These are phyloP conservation scores for Lecanoromycetidae sp. DNA, from an alignment of 2,329 filamentous ascomycete species.

Conservation along the genomic window DNA sequence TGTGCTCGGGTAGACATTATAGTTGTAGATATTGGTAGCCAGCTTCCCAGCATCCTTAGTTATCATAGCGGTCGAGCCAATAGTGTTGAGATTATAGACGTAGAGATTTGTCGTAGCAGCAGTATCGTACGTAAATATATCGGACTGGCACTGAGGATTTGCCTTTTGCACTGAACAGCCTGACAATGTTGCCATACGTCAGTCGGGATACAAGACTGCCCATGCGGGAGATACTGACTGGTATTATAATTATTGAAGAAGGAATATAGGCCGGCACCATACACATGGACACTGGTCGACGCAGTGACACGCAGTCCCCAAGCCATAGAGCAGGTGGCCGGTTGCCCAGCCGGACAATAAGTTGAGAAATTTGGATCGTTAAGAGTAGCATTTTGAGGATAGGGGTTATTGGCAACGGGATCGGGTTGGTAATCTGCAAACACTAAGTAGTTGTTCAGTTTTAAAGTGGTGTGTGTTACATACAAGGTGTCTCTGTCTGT, in stretches of 20 bases:
- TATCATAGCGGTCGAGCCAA: constrained; percentile 36
- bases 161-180: background rate
- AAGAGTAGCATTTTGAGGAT: constrained; percentile 22
- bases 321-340: constrained; percentile 26
- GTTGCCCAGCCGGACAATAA: constrained; percentile 19
- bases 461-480: background rate
- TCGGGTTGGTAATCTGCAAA: constrained; percentile 27
- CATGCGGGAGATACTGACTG: constrained; percentile 7
- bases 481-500: constrained; percentile 30
- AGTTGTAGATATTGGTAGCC: constrained; percentile 36
- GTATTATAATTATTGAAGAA: constrained; percentile 45
- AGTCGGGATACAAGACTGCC: background rate
- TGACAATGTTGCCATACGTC: background rate
- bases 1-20: constrained; percentile 34
- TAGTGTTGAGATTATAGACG: constrained; percentile 39
- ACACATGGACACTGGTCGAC: constrained; percentile 33
- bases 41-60: constrained; percentile 32
- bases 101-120: constrained; percentile 22
- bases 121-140: constrained; percentile 38
- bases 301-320: constrained; percentile 39
- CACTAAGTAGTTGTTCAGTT: constrained; percentile 13
- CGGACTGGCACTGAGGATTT: constrained; percentile 34
- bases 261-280: constrained; percentile 42
- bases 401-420: constrained; percentile 27
- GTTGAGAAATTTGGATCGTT: constrained; percentile 27